Base-by-base conservation (phyloP, 1,284 basidiomycete genomes). In the Cryptococcus floricola region DNA sequence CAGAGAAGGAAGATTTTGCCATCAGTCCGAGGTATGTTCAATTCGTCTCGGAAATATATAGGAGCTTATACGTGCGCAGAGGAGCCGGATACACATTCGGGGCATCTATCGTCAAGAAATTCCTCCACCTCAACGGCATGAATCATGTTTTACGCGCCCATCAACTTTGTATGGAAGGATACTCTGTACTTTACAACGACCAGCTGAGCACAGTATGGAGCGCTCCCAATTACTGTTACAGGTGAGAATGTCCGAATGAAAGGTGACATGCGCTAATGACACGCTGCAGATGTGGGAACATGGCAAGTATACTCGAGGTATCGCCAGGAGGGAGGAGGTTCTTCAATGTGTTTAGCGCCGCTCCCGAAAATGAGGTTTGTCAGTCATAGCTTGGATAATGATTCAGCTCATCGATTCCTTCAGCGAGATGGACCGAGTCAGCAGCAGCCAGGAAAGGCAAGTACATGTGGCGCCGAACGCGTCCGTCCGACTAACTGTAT, bases 71-170 rank as follows among this genome's bases (percentile, higher is more conserved):
- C 57, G 52, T 18, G 25, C 18, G 8, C 78, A 95, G 93, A 62
- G 96, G 96, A 48, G 96, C 96, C 4, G 96, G 96, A 2, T 99
- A 98, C 77, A 99, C 96, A 0, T 99, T 99, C 75, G 96, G 96
- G 55, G 91, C 93, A 1, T 90, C 93, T 38, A 94, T 99, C 49
- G 96, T 98, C n/a, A 88, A 92, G 79, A 98, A 98, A 74, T 99
- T 99, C 76, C 83, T 93, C 53, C 86, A 87, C 67, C 86, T 89
- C 52, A 99, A 99, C 79, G 84, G 87, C 62, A 97, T 99, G 93
- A 87, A 88, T 39, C 95, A 98, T 73, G 97, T 99, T 65, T 83
- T 98, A 14, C 88, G 96, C 28, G 96, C 96, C 16, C 96, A 99
- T 76, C 96, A 99, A 72, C 84, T 99, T 5, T 98, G 96, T 77